Percentiles rank a stretch among this genome's conserved stretches.
These are phyloP conservation scores for Limnanthes douglasii DNA, from an alignment of 345 rosid species.

Conservation along the genomic window DNA sequence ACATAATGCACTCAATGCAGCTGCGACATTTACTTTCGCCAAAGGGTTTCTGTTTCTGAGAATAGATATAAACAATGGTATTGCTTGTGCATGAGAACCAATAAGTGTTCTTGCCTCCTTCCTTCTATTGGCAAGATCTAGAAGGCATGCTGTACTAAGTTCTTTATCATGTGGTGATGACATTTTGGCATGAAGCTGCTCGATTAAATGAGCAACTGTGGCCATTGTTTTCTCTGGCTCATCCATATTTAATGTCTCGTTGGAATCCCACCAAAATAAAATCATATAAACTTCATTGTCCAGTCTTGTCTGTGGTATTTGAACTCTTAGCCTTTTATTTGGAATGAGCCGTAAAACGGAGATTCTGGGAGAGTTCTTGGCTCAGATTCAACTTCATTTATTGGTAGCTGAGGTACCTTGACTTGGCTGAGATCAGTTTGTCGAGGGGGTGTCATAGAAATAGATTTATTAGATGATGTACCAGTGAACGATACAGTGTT, in stretches of 20 bases:
- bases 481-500: constrained; percentile 50
- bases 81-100: constrained; percentile 63
- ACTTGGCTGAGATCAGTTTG: constrained; percentile 30
- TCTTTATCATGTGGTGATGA: constrained; percentile 68
- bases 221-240: constrained; percentile 42
- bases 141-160: constrained; percentile 54
- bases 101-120: constrained; percentile 63
- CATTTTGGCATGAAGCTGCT: constrained; percentile 54
- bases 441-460: constrained; percentile 38
- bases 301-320: constrained; percentile 36
- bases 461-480: constrained; percentile 30
- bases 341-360: constrained; percentile 39
- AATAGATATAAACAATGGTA: constrained; percentile 73
- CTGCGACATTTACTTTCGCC: constrained; percentile 70
- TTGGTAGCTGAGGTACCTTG: constrained; percentile 44
- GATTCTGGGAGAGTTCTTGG: constrained; percentile 35
- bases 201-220: constrained; percentile 53
- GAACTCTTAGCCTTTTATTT: constrained; percentile 60
- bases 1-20: constrained; percentile 44
- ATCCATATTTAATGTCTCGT: constrained; percentile 26
- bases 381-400: constrained; percentile 49
- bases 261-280: no score
- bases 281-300: no score
- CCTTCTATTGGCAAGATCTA: constrained; percentile 46
- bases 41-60: constrained; percentile 54